Conservation (phyloP, 306 rosid genomes). For the Prunus mongolica region DNA sequence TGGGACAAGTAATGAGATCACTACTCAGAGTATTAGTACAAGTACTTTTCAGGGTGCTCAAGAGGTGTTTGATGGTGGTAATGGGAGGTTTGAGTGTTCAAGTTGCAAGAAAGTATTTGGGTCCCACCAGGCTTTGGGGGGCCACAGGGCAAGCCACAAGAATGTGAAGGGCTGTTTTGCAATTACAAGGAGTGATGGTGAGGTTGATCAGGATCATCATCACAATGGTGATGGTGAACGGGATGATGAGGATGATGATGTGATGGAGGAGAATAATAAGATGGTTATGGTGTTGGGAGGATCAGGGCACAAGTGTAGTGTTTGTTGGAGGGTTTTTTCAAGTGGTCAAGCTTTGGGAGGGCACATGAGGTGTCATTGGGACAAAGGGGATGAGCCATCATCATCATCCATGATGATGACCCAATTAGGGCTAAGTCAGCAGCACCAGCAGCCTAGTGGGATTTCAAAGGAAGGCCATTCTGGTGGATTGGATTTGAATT, state of each 20-base stretch:
- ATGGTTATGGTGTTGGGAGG: conserved; percentile 10
- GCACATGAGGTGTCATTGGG: conserved; percentile 73
- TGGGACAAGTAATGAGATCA: not conserved
- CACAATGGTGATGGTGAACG: not conserved
- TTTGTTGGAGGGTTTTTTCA: conserved; percentile 50
- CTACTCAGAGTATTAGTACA: not conserved
- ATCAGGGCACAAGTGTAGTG: conserved; percentile 41
- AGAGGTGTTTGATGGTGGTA: not conserved
- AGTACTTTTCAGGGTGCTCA: not conserved
- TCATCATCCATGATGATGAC: not conserved
- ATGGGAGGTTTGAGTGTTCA: conserved; percentile 50
- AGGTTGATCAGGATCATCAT: not conserved
- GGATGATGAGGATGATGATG: not conserved
- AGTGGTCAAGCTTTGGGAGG: conserved; percentile 70
- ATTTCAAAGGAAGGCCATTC: not conserved
- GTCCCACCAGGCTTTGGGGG: conserved; percentile 78
- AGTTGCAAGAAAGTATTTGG: conserved; percentile 79
- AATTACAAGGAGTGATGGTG: conserved; percentile 26
- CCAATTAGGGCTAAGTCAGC: not conserved
- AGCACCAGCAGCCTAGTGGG: not conserved
- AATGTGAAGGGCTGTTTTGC: conserved; percentile 75
- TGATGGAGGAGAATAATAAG: conserved; percentile 4
- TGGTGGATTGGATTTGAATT: conserved; percentile 44
- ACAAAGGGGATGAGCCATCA: conserved; percentile 31
- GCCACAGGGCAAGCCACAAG: conserved; percentile 75